These are phyloP conservation scores for Malassezia psittaci DNA, from an alignment of 1,284 basidiomycete species.

Conservation along the genomic window DNA sequence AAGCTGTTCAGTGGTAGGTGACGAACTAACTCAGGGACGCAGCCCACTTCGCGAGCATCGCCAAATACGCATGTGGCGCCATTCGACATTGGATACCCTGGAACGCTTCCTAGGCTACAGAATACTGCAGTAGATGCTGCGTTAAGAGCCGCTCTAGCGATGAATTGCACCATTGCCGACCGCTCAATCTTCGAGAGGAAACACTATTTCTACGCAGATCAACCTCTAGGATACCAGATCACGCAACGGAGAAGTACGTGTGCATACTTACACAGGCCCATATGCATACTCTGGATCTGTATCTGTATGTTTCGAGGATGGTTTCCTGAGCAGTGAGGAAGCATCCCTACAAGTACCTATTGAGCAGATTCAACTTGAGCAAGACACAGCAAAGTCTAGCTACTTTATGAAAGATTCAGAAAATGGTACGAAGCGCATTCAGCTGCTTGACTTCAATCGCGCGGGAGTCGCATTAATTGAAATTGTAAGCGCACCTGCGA, in stretches of 20 bases:
- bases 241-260: constrained; percentile 75
- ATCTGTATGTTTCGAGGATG: constrained; percentile 49
- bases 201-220: constrained; percentile 94
- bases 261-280: constrained; percentile 54
- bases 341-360: constrained; percentile 59
- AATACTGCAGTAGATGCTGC: constrained; percentile 70
- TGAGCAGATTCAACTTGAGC: constrained; percentile 68
- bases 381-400: constrained; percentile 83
- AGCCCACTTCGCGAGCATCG: constrained; percentile 52
- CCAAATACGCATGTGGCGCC: constrained; percentile 69
- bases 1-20: constrained; percentile 80
- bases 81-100: constrained; percentile 85
- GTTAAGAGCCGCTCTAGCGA: constrained; percentile 68
- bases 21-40: constrained; percentile 19
- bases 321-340: constrained; percentile 46
- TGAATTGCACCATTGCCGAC: constrained; percentile 58
- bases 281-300: constrained; percentile 65
- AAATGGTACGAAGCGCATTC: neutral
- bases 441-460: constrained; percentile 70
- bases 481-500: constrained; percentile 87
- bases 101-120: constrained; percentile 72
- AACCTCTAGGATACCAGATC: constrained; percentile 90
- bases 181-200: constrained; percentile 61
- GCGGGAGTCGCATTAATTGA: constrained; percentile 85
- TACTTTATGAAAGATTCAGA: constrained; percentile 44